Base-by-base conservation (phyloP, 1,284 basidiomycete species). In the Heliocybe sulcata region DNA sequence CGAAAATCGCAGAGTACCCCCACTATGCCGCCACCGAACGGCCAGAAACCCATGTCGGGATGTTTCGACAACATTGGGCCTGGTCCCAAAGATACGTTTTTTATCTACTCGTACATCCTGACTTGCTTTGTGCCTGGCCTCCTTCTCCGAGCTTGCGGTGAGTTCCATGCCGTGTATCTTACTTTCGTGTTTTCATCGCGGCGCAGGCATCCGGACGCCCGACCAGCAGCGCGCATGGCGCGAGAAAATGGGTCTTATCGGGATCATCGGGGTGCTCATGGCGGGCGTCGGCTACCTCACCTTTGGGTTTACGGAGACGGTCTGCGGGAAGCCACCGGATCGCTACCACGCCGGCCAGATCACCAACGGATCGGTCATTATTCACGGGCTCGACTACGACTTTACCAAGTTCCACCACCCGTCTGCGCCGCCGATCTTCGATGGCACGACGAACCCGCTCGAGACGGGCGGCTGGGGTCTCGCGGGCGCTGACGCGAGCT, bases 141-240 rank as follows among this genome's bases (percentile, higher is more conserved):
- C 59, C 63, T 92, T 53, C 78, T 93, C 56, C 77, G 71, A 57
- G 70, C 76, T 47, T 90, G 79, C 64, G 88, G 85, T 89, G 66
- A 57, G 85, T 77, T 54, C 29, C 14, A 54, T 51, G 51, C 47
- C 38, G 55, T 56, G 61, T 53, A 33, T 57, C 42, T 53, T 48
- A 51, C 58, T 52, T 19, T 55, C 12, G 54, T 19, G 45, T 29
- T 29, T 48, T 22, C 23, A 53, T 51, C 4, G 48, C 54, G 58
- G 42, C 57, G 38, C 65, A 88, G 94, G 95, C 56, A 90, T 98
- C 63, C 82, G 82, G 57, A 96, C 90, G 19, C 91, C 94, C 0
- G 97, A 99, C 62, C 90, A 92, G 63, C 94, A 96, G 70, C 85
- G 94, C 54, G 96, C 96, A 45, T 99, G 95, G 92, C 81, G 97